Percentiles rank a stretch among this genome's conserved stretches.
Conservation (phyloP, 2,329 filamentous ascomycete genomes). For the Neonectria sp. region DNA sequence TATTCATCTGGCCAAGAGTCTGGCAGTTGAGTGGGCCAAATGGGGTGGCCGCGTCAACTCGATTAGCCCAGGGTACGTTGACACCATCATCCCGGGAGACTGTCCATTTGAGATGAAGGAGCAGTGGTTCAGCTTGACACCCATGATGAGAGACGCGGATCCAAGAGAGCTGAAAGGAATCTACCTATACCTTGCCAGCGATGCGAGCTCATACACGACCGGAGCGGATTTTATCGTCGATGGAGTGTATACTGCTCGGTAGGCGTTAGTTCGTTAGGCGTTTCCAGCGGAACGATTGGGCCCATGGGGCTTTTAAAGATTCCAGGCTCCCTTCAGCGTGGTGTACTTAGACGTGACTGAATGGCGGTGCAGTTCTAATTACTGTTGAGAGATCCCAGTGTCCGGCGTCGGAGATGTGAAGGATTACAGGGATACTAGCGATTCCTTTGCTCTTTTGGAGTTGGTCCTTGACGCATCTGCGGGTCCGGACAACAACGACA, state of each 20-base stretch:
- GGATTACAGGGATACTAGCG: not conserved
- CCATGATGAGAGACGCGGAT: constrained; percentile 48
- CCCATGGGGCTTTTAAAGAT: not conserved
- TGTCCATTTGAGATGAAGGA: constrained; percentile 54
- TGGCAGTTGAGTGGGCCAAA: constrained; percentile 62
- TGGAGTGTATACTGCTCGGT: constrained; percentile 41
- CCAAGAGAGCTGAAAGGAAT: constrained; percentile 51
- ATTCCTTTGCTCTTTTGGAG: not conserved
- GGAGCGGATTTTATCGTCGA: constrained; percentile 33
- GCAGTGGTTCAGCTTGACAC: constrained; percentile 52
- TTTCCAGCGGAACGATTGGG: no score
- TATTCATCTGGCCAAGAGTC: constrained; percentile 58
- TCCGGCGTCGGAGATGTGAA: not conserved
- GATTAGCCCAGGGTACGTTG: constrained; percentile 56
- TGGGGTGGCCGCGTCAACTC: constrained; percentile 59
- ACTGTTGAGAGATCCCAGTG: not conserved
- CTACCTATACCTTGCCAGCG: constrained; percentile 48
- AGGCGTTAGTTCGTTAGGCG: constrained; percentile 4
- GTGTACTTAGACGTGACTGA: not conserved
- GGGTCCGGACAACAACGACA: not conserved
- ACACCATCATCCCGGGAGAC: constrained; percentile 53
- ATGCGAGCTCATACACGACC: constrained; percentile 36
- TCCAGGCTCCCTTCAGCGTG: not conserved
- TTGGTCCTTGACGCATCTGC: not conserved
- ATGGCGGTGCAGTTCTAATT: not conserved